These are phyloP conservation scores for Secale cereale DNA, from an alignment of 176 grass and related monocot genomes.

Conservation along the genomic window DNA sequence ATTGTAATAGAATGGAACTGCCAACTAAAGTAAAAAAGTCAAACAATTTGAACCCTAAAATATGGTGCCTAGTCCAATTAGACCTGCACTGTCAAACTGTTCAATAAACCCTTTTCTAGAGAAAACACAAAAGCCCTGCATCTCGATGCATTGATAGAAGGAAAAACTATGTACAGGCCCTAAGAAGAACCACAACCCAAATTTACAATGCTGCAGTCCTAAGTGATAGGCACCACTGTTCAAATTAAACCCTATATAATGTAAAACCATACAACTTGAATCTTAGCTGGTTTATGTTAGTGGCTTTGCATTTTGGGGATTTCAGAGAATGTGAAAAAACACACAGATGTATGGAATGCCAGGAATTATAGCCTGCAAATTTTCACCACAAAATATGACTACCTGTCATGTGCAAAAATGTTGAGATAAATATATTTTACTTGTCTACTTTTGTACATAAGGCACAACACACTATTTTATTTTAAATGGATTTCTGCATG, in stretches of 20 bases:
- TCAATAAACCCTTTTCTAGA: neutral
- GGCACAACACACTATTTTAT: neutral
- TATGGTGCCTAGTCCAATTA: neutral
- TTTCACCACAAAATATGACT: conserved; percentile 1
- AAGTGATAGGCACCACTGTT: neutral
- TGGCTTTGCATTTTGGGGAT: neutral
- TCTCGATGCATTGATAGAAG: neutral
- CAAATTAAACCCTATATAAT: neutral
- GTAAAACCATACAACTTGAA: neutral
- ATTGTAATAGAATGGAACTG: neutral
- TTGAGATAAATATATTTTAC: neutral
- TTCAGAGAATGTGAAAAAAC: neutral
- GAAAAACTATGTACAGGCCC: neutral
- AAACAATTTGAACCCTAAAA: neutral
- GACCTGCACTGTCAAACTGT: neutral
- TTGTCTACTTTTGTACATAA: neutral
- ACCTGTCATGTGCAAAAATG: neutral
- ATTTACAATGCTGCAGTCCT: neutral
- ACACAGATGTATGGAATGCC: neutral
- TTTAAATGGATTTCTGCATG: neutral
- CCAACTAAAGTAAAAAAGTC: neutral
- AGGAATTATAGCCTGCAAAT: neutral
- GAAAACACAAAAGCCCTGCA: neutral
- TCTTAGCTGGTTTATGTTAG: neutral
- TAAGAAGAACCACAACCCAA: neutral